Conservation (phyloP, 2,329 filamentous ascomycete genomes). For the Scleromitrula shiraiana region DNA sequence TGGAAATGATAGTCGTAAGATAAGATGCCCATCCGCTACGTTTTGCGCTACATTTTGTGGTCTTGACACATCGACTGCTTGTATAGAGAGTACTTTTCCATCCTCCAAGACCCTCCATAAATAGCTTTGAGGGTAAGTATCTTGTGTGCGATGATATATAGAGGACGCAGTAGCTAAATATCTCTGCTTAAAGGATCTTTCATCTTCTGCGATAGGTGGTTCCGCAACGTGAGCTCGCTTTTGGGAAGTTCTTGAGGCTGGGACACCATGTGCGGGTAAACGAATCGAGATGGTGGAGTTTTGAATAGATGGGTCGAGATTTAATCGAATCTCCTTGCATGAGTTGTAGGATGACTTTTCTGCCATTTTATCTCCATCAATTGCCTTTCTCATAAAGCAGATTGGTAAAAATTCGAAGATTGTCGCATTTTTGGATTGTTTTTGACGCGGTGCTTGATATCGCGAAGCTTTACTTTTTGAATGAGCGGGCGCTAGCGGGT, state of each 20-base stretch:
- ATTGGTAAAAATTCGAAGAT: constrained; percentile 9
- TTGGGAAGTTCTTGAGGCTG: constrained; percentile 31
- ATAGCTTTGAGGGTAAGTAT: constrained; percentile 73
- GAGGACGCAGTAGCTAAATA: constrained; percentile 72
- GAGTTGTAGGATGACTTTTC: constrained; percentile 54
- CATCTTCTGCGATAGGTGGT: constrained; percentile 50
- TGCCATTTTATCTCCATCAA: constrained; percentile 63
- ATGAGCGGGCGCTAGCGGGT: constrained; percentile 12
- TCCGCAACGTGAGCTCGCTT: constrained; percentile 33
- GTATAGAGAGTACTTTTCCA: constrained; percentile 71
- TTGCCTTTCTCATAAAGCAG: constrained; percentile 11
- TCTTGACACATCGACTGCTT: constrained; percentile 72
- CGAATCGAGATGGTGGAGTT: constrained; percentile 64
- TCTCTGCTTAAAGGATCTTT: constrained; percentile 63
- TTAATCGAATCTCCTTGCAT: constrained; percentile 82
- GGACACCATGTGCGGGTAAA: constrained; percentile 46
- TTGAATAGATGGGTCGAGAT: constrained; percentile 64
- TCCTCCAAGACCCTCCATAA: constrained; percentile 85
- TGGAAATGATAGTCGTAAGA: constrained; percentile 70
- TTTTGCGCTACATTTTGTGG: constrained; percentile 49
- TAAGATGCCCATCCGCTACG: constrained; percentile 62
- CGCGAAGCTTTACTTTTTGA: constrained; percentile 16
- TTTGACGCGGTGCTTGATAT: constrained; percentile 14
- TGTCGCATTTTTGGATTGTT: constrained; percentile 22
- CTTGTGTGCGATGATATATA: constrained; percentile 73